Base-by-base conservation (phyloP, 2,329 filamentous ascomycete genomes). In the Rutstroemia sydowiana region DNA sequence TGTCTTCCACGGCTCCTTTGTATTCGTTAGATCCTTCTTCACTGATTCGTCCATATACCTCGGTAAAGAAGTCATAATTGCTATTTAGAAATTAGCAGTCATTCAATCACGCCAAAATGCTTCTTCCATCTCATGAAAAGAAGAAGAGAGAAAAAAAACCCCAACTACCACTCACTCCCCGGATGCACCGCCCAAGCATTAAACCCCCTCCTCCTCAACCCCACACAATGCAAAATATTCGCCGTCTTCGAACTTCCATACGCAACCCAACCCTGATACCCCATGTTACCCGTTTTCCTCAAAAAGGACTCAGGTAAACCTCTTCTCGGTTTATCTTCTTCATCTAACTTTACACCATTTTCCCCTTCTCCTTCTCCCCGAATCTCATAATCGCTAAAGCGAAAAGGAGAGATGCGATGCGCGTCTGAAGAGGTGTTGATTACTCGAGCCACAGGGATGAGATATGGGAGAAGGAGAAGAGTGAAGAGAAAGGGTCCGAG, bases 61-160 rank as follows among this genome's bases (percentile, higher is more conserved):
- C 3, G 34, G 34, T 10, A 59, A 37, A 16, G 48, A 39, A 11
- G 57, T 59, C 53, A 55, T 52, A 21, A 55, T 55, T 44, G 49
- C 51, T 59, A 45, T 10, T 16, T 16, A n/a, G n/a, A n/a, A n/a
- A n/a, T n/a, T n/a, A n/a, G n/a, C n/a, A n/a, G n/a, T n/a, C n/a
- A n/a, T n/a, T n/a, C n/a, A n/a, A n/a, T n/a, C n/a, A n/a, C n/a
- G n/a, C n/a, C n/a, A n/a, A n/a, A n/a, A n/a, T n/a, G n/a, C n/a
- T n/a, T n/a, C n/a, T n/a, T 41, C 20, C 37, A 41, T 41, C 8
- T n/a, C n/a, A 16, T n/a, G n/a, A 41, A 16, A 18, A 41, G 6
- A 16, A 40, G 8, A n/a, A 41, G 11, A 41, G n/a, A 5, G 5
- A 41, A 18, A 41, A 41, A 18, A 41, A n/a, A n/a, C n/a, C n/a